Percentiles rank a stretch among this genome's conserved stretches.
Evolutionary conservation across 2,329 filamentous ascomycete genomes (phyloP).

Genomic region (Zasmidium angulare): DNA sequence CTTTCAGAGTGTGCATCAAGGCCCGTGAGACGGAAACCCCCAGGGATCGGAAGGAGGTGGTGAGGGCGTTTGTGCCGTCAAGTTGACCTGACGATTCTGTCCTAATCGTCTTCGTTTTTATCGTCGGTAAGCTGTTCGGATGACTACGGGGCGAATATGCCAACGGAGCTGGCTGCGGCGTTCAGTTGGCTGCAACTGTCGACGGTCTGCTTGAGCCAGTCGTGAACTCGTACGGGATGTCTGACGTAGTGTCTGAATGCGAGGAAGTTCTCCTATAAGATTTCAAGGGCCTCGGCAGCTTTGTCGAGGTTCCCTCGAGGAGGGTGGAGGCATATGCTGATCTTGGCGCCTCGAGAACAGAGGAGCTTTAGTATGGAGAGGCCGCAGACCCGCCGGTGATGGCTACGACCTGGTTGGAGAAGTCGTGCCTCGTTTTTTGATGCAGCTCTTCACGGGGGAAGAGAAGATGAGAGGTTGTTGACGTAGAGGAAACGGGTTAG

Average conservation of each 20-base stretch:
- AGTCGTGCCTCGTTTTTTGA: not conserved
- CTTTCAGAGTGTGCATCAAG: no score
- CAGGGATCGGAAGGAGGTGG: constrained; percentile 48
- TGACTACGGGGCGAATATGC: constrained; percentile 22
- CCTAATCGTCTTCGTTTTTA: constrained; percentile 31
- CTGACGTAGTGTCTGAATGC: constrained; percentile 26
- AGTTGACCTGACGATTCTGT: constrained; percentile 29
- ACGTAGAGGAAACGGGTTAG: no score
- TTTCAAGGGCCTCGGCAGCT: constrained; percentile 19
- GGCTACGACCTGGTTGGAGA: constrained; percentile 45
- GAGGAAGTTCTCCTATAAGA: constrained; percentile 10
- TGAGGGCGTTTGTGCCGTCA: constrained; percentile 1
- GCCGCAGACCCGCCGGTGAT: constrained; percentile 55
- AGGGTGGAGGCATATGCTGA: constrained; percentile 53
- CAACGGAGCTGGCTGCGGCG: constrained; percentile 44
- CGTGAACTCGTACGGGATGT: constrained; percentile 22
- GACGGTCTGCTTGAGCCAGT: constrained; percentile 33
- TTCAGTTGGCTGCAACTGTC: constrained; percentile 35
- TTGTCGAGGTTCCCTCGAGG: constrained; percentile 36
- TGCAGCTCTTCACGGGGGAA: no score
- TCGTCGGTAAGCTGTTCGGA: constrained; percentile 11
- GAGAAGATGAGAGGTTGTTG: no score
- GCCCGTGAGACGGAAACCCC: no score
- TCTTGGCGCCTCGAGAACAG: constrained; percentile 42
- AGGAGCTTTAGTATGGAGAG: constrained; percentile 48